Evolutionary conservation across 768 basidiomycete genomes (phyloP), one percentile per base, ranked within the genome.

Genomic region (Tricholoma hemisulphureum): DNA sequence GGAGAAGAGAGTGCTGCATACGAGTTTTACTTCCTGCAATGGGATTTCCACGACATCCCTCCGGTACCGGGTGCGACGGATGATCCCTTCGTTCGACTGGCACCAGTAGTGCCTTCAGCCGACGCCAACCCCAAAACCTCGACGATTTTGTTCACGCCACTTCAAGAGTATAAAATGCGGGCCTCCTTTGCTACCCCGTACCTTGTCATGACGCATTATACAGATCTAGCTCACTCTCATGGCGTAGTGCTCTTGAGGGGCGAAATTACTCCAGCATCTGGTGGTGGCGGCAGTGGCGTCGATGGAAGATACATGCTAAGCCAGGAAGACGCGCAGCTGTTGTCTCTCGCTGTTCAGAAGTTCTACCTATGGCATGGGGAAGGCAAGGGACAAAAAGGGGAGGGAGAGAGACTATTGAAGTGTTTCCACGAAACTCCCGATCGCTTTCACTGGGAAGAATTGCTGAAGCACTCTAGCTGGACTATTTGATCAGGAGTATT

Each of bases 121-220:
- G 5, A 65, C 67, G 13, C 61, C 68, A 39, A 83, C 84, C 62
- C 82, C 84, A 14, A 75, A 52, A 75, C 74, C 2, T 84, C 94
- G 6, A 95, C 94, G 0, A 80, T 96, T 53, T 79, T 98, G 32
- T 96, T 96, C 77, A 95, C 97, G 0, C 91, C 95, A 2, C 79
- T 98, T 41, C 88, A 90, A 63, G 96, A 98, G 74, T 99, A 93
- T 82, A 96, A 97, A 71, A 73, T 85, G 56, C 86, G 89, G 37
- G 81, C 81, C 53, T 80, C 88, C 16, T 98, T 88, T 70, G 91
- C 97, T 6, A 95, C 93, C 4, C 95, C 96, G 1, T 91, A 93
- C 68, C 80, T 99, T 23, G 89, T 91, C 21, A 66, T 98, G 35
- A 98, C 95, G 4, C 85, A 92, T 71, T 98, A 98, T 72, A 89